Evolutionary conservation across 1,284 basidiomycete genomes (phyloP), one percentile per base, ranked within the genome.

Genomic region (Bjerkandera adusta): DNA sequence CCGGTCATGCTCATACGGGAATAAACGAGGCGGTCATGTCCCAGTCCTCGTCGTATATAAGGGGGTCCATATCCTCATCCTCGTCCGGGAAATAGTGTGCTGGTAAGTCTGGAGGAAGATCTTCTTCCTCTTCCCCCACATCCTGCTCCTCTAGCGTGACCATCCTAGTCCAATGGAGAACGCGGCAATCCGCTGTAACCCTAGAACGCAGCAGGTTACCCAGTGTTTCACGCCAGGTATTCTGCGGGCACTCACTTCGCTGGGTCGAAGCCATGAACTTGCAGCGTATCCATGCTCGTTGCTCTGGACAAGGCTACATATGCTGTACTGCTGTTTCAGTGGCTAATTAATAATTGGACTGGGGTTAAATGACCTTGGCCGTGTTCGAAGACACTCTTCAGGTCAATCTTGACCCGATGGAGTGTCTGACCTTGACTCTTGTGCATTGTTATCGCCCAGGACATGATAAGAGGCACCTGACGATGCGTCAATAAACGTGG

Each of bases 381-480:
- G 54, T 85, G 88, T 65, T 93, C 92, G 65, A 96, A 92, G 0
- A 73, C 81, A 32, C 73, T 69, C 21, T 58, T 60, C 16, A 89
- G 68, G 57, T 89, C 76, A 1, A 90, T 80, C 49, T 81, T 81
- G 15, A 92, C 87, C 11, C 89, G 73, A 45, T 89, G 78, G n/a
- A 94, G 64, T 0, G 85, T 92, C 63, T 92, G 89, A 0, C 89
- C 89, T 61, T 92, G 91, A 1, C 84, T 84, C 64, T 95, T 94
- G 65, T 93, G 92, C 18, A 94, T 83, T 47, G 85, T 89, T 59
- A 89, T 68, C 0, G 89, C 87, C 85, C 86, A 91, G 0, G 87
- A 81, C 3, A 91, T 70, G 43, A 92, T 91, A 18, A 92, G 65
- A 1, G 87, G 89, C 12, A 90, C 67, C 79, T 91, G n/a, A 3